Evolutionary conservation across 2,329 filamentous ascomycete genomes (phyloP), one percentile per base, ranked within the genome.

Genomic region (Arachnomyces sp.): DNA sequence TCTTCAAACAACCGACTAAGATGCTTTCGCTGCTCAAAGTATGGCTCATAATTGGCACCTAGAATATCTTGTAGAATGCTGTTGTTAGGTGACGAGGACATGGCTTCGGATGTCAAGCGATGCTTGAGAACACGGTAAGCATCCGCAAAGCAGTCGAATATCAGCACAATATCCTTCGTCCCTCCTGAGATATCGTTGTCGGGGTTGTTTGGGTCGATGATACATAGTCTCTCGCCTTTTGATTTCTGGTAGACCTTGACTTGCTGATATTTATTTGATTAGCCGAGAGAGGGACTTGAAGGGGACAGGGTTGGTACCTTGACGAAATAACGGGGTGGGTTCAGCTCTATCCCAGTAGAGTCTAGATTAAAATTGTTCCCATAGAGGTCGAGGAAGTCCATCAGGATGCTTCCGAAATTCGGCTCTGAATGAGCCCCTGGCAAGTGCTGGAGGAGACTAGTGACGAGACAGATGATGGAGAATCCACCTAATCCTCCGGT

Each of bases 401-500:
- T 76, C 7, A 98, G 71, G 39, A 93, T 69, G 50, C 88, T 77
- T 9, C 88, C 89, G 1, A 94, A 74, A 50, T 93, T 80, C 36
- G 81, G 72, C 29, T 79, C 71, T 1, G 74, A 69, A 3, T 84
- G 78, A 1, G 81, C 70, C 45, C 81, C 74, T 7, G 87, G 85
- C 69, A 88, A 77, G 48, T 85, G 71, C 57, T 94, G 84, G 34
- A 96, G 66, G 61, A 94, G 79, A 67, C 84, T 92, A 43, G 92
- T 85, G 4, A 95, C 85, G 46, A 98, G 72, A 67, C 92, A 98
- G 41, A 90, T 95, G 48, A 94, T 83, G 1, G 88, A 86, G 58
- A 95, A 96, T 2, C 92, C 92, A 39, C 92, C 92, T 38, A 98
- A 79, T 2, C 92, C 92, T 41, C 92, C 92, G 45, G 80, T 85